phyloP scores from a whole-genome alignment of 345 rosid species.

The Sonneratia caseolaris region DNA sequence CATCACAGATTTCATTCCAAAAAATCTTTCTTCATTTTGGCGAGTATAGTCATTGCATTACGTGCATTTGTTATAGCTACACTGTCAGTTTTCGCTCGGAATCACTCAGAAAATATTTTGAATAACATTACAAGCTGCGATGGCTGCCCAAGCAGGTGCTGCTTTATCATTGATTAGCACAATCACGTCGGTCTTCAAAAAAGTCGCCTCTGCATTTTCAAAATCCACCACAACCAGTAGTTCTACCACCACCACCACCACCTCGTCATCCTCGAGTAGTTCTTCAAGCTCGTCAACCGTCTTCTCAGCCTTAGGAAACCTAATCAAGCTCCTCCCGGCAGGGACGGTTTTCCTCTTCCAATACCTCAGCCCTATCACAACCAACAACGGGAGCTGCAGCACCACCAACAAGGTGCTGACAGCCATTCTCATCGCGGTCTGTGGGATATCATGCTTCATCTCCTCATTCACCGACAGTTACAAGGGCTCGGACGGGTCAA shows the following conservation, averaged over 20 bases:
- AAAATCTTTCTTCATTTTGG: not conserved
- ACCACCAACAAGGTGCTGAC: constrained; percentile 43
- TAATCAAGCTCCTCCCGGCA: constrained; percentile 75
- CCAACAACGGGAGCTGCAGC: constrained; percentile 62
- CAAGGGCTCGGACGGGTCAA: constrained; percentile 32
- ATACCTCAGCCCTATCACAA: constrained; percentile 63
- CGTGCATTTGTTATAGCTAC: too few relatives aligned
- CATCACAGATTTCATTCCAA: not conserved
- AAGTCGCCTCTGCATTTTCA: not conserved
- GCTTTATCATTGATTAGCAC: not conserved
- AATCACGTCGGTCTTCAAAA: not conserved
- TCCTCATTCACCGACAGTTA: constrained; percentile 72
- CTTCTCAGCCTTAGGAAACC: constrained; percentile 47
- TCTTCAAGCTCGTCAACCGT: constrained; percentile 13
- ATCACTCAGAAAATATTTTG: too few relatives aligned
- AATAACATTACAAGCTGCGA: not conserved
- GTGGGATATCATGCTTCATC: constrained; percentile 55
- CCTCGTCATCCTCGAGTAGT: constrained; percentile 4
- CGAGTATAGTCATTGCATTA: not conserved
- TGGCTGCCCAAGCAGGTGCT: not conserved
- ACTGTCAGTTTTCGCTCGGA: too few relatives aligned
- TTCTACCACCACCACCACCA: not conserved
- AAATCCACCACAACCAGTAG: not conserved
- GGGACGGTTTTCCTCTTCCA: constrained; percentile 80
- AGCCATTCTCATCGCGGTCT: constrained; percentile 41